These are phyloP conservation scores for Orbilia quercus DNA, from an alignment of 2,329 filamentous ascomycete genomes.

Conservation along the genomic window DNA sequence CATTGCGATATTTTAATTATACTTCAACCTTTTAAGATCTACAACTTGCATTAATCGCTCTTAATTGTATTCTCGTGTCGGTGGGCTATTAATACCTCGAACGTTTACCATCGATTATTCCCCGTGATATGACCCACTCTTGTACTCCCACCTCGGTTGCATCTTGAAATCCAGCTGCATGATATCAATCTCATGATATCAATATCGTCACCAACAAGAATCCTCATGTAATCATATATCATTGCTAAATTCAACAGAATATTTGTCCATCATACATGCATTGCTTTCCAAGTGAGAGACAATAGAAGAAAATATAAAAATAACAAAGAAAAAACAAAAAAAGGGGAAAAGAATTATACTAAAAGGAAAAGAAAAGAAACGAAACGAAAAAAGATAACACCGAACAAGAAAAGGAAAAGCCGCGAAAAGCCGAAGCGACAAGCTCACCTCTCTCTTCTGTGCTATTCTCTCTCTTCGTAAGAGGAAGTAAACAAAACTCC, in stretches of 20 bases:
- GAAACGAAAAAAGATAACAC: background rate
- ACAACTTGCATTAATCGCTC: too few relatives aligned
- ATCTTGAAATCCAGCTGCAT: background rate
- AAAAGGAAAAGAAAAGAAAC: conserved; percentile 1
- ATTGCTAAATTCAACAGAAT: conserved; percentile 30
- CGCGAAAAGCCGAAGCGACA: background rate
- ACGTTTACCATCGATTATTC: too few relatives aligned
- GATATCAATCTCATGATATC: too few relatives aligned
- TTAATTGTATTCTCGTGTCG: too few relatives aligned
- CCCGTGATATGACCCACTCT: too few relatives aligned
- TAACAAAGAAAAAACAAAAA: background rate
- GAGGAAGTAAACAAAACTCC: too few relatives aligned
- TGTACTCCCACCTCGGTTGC: too few relatives aligned
- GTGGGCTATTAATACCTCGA: too few relatives aligned
- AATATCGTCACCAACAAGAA: too few relatives aligned
- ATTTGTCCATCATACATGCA: conserved; percentile 46
- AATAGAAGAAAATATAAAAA: conserved; percentile 18
- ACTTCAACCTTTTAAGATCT: too few relatives aligned
- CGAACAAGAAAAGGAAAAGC: background rate
- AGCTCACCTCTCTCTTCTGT: background rate
- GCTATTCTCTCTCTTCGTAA: too few relatives aligned
- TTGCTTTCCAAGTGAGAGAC: conserved; percentile 17
- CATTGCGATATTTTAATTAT: too few relatives aligned
- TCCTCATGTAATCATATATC: conserved; percentile 26
- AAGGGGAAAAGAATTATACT: background rate